phyloP scores from a whole-genome alignment of 2,329 filamentous ascomycete genomes.

The Alternaria alternata region DNA sequence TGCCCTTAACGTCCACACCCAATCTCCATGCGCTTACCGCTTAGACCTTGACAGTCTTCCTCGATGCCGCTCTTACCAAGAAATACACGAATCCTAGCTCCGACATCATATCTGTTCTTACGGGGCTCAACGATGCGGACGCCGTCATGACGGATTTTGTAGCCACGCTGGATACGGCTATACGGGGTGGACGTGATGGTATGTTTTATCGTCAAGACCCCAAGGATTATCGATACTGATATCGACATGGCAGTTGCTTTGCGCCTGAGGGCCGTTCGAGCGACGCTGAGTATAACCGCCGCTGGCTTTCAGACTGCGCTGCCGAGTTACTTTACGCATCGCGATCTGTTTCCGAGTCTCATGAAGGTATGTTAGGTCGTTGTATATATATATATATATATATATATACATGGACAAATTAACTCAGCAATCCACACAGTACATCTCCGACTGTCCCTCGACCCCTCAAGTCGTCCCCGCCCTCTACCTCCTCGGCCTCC shows the following conservation, averaged over 20 bases:
- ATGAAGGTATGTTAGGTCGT: constrained; percentile 75
- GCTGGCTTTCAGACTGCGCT: constrained; percentile 97
- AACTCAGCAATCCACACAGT: constrained; percentile 58
- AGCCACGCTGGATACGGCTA: constrained; percentile 78
- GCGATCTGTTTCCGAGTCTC: constrained; percentile 90
- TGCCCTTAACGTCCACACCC: not conserved
- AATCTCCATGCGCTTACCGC: constrained; percentile 53
- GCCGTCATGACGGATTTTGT: constrained; percentile 89
- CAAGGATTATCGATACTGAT: not conserved
- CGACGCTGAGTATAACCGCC: constrained; percentile 82
- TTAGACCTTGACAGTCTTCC: constrained; percentile 88
- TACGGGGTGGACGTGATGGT: constrained; percentile 78
- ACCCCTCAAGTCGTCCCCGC: constrained; percentile 70
- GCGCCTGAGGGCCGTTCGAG: constrained; percentile 80
- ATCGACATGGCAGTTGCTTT: constrained; percentile 67
- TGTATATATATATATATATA: too few species aligned
- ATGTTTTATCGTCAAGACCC: constrained; percentile 50
- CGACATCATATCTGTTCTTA: constrained; percentile 88
- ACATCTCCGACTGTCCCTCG: constrained; percentile 79
- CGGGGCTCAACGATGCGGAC: constrained; percentile 89
- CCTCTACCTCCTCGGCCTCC: constrained; percentile 81
- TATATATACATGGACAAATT: not conserved
- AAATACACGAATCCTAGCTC: constrained; percentile 95
- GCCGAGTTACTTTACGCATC: constrained; percentile 92
- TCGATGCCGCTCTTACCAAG: constrained; percentile 82